These are phyloP conservation scores for Metschnikowia lachancei DNA, from an alignment of 805 yeast species.

Conservation along the genomic window DNA sequence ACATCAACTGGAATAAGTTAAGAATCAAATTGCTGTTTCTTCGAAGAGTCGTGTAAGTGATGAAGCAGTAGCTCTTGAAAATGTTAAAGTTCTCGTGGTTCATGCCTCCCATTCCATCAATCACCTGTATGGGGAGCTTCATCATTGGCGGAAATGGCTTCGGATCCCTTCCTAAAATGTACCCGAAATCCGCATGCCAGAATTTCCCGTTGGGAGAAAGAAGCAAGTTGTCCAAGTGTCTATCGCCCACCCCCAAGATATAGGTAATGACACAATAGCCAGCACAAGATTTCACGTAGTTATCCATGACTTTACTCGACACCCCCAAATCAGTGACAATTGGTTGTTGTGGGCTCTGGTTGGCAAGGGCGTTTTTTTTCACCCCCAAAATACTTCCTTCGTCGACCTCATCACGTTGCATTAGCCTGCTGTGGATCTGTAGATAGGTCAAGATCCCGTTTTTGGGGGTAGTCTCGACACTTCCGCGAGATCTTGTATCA, in stretches of 20 bases:
- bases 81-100: slow-evolving; percentile 78
- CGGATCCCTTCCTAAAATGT: slow-evolving; percentile 94
- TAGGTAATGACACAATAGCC: slow-evolving; percentile 97
- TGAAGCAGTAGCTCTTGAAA: slow-evolving; percentile 91
- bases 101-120: slow-evolving; percentile 97
- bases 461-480: slow-evolving; percentile 7
- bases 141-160: slow-evolving; percentile 98
- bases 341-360: slow-evolving; percentile 40
- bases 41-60: slow-evolving; percentile 85
- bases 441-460: slow-evolving; percentile 77
- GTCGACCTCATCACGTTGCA: slow-evolving; percentile 28
- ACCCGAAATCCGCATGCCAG: slow-evolving; percentile 98
- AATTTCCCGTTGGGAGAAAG: slow-evolving; percentile 78
- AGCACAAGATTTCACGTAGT: slow-evolving; percentile 91
- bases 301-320: slow-evolving; percentile 76
- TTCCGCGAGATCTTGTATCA: slow-evolving; percentile 7
- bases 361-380: slow-evolving; percentile 21
- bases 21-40: slow-evolving; percentile 86
- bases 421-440: slow-evolving; percentile 48
- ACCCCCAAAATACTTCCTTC: slow-evolving; percentile 19
- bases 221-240: slow-evolving; percentile 88
- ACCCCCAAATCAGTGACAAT: slow-evolving; percentile 46
- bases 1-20: slow-evolving; percentile 90
- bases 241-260: slow-evolving; percentile 92
- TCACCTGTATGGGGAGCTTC: slow-evolving; percentile 94